Evolutionary conservation across 768 basidiomycete genomes (phyloP).

Genomic region (Mycena metata): DNA sequence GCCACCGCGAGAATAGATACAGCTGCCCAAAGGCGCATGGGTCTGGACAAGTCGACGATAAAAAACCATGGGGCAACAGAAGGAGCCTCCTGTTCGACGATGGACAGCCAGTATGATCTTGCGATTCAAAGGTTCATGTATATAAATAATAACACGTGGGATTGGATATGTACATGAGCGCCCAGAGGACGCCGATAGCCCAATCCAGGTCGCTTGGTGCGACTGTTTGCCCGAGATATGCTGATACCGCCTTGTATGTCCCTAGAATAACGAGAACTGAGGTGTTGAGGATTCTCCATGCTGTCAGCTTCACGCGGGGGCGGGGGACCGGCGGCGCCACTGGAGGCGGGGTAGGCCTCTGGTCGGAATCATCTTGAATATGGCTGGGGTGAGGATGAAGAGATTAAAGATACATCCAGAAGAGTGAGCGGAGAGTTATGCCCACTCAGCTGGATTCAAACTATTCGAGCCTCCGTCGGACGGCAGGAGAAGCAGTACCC

Average conservation of each 20-base stretch:
- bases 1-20: not conserved
- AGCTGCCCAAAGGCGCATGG: not conserved
- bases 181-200: conserved; percentile 1
- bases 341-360: not conserved
- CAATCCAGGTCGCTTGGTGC: not conserved
- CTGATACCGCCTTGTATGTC: not conserved
- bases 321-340: not conserved
- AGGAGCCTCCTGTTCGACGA: not conserved
- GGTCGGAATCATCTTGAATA: not conserved
- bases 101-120: conserved; percentile 6
- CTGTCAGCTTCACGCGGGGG: not conserved
- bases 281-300: conserved; percentile 1
- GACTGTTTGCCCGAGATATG: not conserved
- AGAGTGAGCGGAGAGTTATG: not conserved
- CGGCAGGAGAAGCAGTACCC: not conserved
- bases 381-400: too few species aligned
- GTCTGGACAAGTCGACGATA: not conserved
- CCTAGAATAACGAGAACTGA: not conserved
- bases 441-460: too few species aligned
- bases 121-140: not conserved
- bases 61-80: conserved; percentile 1
- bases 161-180: not conserved
- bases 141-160: not conserved
- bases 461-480: not conserved
- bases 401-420: not conserved